Evolutionary conservation across 305 asterid species (phyloP), one percentile per base, ranked within the genome.

Genomic region (Salvia sclarea): DNA sequence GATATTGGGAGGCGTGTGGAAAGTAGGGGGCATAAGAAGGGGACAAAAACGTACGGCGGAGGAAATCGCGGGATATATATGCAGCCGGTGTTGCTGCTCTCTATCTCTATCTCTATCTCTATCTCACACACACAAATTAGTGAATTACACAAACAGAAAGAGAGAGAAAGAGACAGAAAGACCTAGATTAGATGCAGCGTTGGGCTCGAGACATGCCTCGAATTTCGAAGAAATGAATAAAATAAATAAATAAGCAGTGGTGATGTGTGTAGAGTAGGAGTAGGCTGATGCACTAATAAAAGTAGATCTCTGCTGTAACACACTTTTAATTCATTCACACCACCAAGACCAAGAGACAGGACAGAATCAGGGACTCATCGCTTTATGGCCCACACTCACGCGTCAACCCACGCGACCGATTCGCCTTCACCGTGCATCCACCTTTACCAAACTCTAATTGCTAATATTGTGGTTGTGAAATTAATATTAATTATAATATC

Each of bases 61-160:
- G 75, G 53, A 70, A 76, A 80, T 80, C 84, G 73, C 81, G 81
- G 81, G 77, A 73, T 73, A 71, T 68, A 71, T 68, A 74, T 74
- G 43, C 21, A 71, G 24, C 18, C 61, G 78, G 43, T 62, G 54
- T 16, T 63, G 18, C 9, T 43, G 61, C 47, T 55, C 71, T 64
- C 76, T 38, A 18, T 12, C 45, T 10, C 35, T 14, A 0, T n/a
- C n/a, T n/a, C n/a, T n/a, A n/a, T n/a, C n/a, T n/a, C n/a, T n/a
- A n/a, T n/a, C n/a, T n/a, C n/a, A n/a, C n/a, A n/a, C n/a, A n/a
- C n/a, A n/a, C n/a, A n/a, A n/a, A n/a, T n/a, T n/a, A n/a, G n/a
- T n/a, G n/a, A n/a, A n/a, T n/a, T n/a, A n/a, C n/a, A n/a, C n/a
- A n/a, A n/a, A 2, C 56, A 14, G 25, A 41, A 22, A 17, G 31